Conservation (phyloP, 108 stramenopile species). For the Skeletonema costatum region DNA sequence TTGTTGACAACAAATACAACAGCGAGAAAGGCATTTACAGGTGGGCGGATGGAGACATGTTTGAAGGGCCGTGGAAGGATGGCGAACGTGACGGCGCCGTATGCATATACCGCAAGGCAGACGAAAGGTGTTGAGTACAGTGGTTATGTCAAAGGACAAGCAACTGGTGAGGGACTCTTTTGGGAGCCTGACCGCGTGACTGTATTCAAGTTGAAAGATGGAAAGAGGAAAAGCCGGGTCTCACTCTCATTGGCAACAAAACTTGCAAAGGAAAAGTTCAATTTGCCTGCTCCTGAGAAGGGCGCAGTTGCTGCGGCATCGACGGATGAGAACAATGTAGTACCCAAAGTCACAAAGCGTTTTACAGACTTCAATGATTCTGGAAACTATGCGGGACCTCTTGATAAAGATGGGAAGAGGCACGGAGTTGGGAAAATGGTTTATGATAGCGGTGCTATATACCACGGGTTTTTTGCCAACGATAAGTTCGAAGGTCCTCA, state of each 20-base stretch:
- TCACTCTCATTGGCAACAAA: constrained; percentile 1
- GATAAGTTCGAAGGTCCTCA: constrained; percentile 1
- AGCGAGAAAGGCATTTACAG: constrained; percentile 24
- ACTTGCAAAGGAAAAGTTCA: constrained; percentile 11
- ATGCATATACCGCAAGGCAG: neutral
- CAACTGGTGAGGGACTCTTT: constrained; percentile 13
- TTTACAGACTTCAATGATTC: constrained; percentile 2
- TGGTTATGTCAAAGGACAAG: constrained; percentile 5
- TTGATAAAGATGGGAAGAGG: neutral
- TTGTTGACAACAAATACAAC: constrained; percentile 29
- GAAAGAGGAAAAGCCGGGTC: constrained; percentile 4
- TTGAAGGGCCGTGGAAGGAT: constrained; percentile 17
- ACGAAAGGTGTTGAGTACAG: constrained; percentile 13
- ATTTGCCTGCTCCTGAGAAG: neutral
- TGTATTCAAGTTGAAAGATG: constrained; percentile 5
- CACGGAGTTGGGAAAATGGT: constrained; percentile 3
- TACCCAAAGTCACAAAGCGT: neutral
- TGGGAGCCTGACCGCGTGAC: constrained; percentile 4
- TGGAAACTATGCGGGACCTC: neutral
- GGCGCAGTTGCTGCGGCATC: neutral
- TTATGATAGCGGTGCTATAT: constrained; percentile 1
- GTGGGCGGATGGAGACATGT: constrained; percentile 5
- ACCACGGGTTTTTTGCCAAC: neutral
- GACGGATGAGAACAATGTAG: neutral
- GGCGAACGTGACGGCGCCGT: constrained; percentile 21